Evolutionary conservation across 139 green algal species (phyloP).

Genomic region (Coccomyxa sp.): DNA sequence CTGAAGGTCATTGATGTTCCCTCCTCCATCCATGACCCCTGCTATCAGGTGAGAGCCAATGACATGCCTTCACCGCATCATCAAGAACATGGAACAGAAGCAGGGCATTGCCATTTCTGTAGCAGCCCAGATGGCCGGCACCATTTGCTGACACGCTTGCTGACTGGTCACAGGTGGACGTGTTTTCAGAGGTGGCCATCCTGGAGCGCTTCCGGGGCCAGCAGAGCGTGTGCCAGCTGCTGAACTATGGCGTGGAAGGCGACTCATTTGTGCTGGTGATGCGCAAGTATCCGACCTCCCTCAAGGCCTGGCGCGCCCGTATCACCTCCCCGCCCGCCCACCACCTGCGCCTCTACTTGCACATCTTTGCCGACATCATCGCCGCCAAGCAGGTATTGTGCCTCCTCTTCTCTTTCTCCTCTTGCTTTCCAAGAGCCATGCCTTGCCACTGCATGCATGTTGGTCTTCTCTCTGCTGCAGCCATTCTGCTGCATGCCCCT

Average conservation of each 20-base stretch:
- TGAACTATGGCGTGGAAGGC: constrained; percentile 62
- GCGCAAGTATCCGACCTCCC: constrained; percentile 55
- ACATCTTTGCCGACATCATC: constrained; percentile 35
- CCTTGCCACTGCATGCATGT: neutral
- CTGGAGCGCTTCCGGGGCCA: constrained; percentile 41
- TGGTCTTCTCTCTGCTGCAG: constrained; percentile 7
- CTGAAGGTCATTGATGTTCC: constrained; percentile 68
- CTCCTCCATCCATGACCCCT: constrained; percentile 37
- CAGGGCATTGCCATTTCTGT: neutral
- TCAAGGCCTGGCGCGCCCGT: constrained; percentile 56
- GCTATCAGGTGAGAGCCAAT: constrained; percentile 25
- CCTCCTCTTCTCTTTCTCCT: neutral
- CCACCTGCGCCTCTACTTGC: constrained; percentile 45
- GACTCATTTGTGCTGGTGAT: constrained; percentile 68
- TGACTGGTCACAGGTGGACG: constrained; percentile 43
- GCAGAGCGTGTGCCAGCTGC: constrained; percentile 45
- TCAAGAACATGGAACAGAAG: neutral
- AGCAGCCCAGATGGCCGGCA: neutral
- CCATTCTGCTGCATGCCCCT: neutral
- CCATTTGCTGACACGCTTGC: neutral
- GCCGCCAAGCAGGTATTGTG: constrained; percentile 1
- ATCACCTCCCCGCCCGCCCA: constrained; percentile 9
- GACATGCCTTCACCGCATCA: neutral
- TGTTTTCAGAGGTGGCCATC: constrained; percentile 67
- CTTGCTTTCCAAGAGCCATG: neutral